These are phyloP conservation scores for Tetrapisispora namnaoensis DNA, from an alignment of 805 yeast genomes.

Conservation along the genomic window DNA sequence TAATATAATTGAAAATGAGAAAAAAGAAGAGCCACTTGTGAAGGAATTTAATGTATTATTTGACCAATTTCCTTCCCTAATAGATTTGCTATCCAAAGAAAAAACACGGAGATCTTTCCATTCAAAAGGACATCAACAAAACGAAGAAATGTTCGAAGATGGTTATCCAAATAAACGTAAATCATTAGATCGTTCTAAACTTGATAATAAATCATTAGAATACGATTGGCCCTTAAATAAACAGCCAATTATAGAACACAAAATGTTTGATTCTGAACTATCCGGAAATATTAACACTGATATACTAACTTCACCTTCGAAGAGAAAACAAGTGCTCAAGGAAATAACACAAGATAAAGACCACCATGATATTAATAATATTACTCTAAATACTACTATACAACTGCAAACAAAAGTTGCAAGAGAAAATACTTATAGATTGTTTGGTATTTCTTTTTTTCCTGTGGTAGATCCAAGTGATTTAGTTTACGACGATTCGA, in stretches of 20 bases:
- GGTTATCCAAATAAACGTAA: not conserved
- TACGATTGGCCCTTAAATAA: constrained; percentile 15
- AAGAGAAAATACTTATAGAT: constrained; percentile 29
- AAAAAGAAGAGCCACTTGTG: constrained; percentile 4
- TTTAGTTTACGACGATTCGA: constrained; percentile 8
- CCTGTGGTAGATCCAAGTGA: constrained; percentile 32
- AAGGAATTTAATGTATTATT: constrained; percentile 15
- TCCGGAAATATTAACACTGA: constrained; percentile 16
- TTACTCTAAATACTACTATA: not conserved
- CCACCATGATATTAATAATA: no score
- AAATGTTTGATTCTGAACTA: constrained; percentile 20
- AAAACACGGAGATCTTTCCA: not conserved
- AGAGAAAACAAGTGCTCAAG: constrained; percentile 8
- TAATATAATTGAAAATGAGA: constrained; percentile 4
- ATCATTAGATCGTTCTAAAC: not conserved
- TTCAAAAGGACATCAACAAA: not conserved
- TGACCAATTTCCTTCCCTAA: constrained; percentile 17
- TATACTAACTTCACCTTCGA: constrained; percentile 24
- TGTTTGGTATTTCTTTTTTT: constrained; percentile 33
- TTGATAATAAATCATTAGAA: constrained; percentile 10
- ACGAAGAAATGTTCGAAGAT: not conserved
- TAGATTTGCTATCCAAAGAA: constrained; percentile 8
- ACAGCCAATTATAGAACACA: constrained; percentile 15
- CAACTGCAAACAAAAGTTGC: constrained; percentile 9
- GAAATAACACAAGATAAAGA: not conserved